Base-by-base conservation (phyloP, 352 stramenopile genomes). In the Globisporangium iwayamae region DNA sequence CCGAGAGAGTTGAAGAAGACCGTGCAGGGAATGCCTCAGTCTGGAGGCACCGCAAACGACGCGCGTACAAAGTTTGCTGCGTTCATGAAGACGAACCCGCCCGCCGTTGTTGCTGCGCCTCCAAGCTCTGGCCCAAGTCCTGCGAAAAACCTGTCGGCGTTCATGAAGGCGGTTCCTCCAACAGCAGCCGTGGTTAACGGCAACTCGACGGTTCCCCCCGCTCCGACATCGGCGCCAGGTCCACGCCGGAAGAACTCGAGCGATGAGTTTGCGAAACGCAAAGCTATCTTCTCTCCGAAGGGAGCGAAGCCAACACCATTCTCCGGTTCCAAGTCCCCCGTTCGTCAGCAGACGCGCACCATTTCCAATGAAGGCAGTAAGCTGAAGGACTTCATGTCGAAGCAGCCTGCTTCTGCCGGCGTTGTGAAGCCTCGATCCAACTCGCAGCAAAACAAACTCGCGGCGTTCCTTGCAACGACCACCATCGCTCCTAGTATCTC, bases 1-100 rank as follows among this genome's bases (percentile, higher is more conserved):
- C 70, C 75, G 2, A 54, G 63, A 16, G 56, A 62, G 16, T 20
- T 60, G 30, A 71, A 74, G 56, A 73, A 69, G 34, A 56, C 62
- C 3, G 48, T 60, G 28, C 60, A 38, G 52, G 56, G 60, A 0
- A 56, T 62, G 10, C 69, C 74, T 22, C 59, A 79, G 39, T 60
- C 67, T 30, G 22, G 41, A 14, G n/a, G 68, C 8, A 34, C 30
- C 13, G 45, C 60, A 6, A 69, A 69, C 2, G 72, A 89, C 18
- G 60, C 78, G 9, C 82, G 81, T 48, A 89, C 88, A 67, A 94
- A 94, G 64, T 90, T 94, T 53, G 81, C 85, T 25, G 81, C 81
- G 22, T 94, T 94, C 59, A 89, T 94, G 80, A 76, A 80, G 51
- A 71, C 81, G n/a, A 90, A 90, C 38, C 83, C 85, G 16, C 78